Evolutionary conservation across 2,329 filamentous ascomycete genomes (phyloP).

Genomic region (Dactylellina cionopaga): DNA sequence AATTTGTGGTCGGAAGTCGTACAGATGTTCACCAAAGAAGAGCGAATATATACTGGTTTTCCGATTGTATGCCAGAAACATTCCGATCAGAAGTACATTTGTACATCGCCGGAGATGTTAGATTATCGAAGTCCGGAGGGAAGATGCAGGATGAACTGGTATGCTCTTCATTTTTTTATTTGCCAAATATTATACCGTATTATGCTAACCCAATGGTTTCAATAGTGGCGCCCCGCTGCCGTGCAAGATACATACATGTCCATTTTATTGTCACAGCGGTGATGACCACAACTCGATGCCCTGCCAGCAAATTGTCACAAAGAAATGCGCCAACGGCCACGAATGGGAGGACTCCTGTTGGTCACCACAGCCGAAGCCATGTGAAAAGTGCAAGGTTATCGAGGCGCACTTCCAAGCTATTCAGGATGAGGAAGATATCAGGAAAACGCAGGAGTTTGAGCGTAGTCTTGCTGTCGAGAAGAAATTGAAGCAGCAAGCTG

Average conservation of each 20-base stretch:
- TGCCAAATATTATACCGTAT: not conserved
- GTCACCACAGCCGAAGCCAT: conserved; percentile 64
- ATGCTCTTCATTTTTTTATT: conserved; percentile 55
- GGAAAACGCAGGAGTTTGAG: conserved; percentile 59
- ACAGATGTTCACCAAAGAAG: conserved; percentile 61
- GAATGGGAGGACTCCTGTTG: conserved; percentile 67
- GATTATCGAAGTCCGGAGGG: conserved; percentile 73
- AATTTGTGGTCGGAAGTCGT: conserved; percentile 70
- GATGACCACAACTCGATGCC: conserved; percentile 69
- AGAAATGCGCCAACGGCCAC: conserved; percentile 64
- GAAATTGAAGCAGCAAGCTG: conserved; percentile 61
- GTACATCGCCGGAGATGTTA: conserved; percentile 69
- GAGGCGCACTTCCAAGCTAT: conserved; percentile 61
- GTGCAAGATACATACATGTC: conserved; percentile 71
- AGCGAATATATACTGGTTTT: conserved; percentile 70
- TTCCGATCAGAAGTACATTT: conserved; percentile 63
- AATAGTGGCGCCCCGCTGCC: conserved; percentile 65
- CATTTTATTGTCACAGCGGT: conserved; percentile 71
- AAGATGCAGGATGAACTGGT: conserved; percentile 74
- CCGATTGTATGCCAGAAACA: conserved; percentile 72
- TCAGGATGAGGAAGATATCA: conserved; percentile 59
- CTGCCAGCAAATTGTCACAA: conserved; percentile 65
- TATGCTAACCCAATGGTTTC: not conserved
- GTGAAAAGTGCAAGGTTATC: conserved; percentile 63
- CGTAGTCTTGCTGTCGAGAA: conserved; percentile 65